Base-by-base conservation (phyloP, 2,329 filamentous ascomycete genomes). In the Fusarium sp. region DNA sequence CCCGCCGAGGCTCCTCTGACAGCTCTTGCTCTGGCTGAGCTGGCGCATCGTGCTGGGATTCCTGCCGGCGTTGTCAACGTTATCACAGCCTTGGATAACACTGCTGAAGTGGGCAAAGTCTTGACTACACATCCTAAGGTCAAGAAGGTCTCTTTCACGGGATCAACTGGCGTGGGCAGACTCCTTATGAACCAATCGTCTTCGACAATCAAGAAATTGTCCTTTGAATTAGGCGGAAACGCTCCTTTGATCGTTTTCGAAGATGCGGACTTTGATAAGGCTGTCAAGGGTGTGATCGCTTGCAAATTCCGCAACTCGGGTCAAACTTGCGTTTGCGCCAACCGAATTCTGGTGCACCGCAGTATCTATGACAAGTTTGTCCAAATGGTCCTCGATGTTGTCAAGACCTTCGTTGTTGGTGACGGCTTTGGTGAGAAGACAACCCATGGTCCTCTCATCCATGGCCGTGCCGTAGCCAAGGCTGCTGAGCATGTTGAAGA, bases 1-100 rank as follows among this genome's bases (percentile, higher is more conserved):
- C 94, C 95, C 4, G 92, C 92, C 42, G 95, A 98, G 85, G 97
- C 95, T 8, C 95, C 95, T 0, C 94, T 96, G 80, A 97, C 94
- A 28, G 90, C 94, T 3, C 91, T 97, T 52, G 95, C 95, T 6
- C 83, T 98, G 34, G 93, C 93, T 5, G 95, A 97, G 82, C 88
- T 98, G 47, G 93, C 92, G 12, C 89, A 93, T 78, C 91, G 95
- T 38, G 95, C 95, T 20, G 95, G 95, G 32, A 92, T 98, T 41
- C 95, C 95, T 34, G 91, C 91, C 76, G 95, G 95, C 47, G 95
- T 97, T 3, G 89, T 98, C 70, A 98, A 98, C 84, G 86, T 98
- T 70, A 87, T 98, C 62, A 96, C 94, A 5, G 88, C 93, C 0
- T 83, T 93, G 9, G 84, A 92, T 59, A 96, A 97, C 83, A 97